phyloP scores from a whole-genome alignment of 176 grass and related monocot genomes.

The sorghum (Sorghum bicolor) region DNA sequence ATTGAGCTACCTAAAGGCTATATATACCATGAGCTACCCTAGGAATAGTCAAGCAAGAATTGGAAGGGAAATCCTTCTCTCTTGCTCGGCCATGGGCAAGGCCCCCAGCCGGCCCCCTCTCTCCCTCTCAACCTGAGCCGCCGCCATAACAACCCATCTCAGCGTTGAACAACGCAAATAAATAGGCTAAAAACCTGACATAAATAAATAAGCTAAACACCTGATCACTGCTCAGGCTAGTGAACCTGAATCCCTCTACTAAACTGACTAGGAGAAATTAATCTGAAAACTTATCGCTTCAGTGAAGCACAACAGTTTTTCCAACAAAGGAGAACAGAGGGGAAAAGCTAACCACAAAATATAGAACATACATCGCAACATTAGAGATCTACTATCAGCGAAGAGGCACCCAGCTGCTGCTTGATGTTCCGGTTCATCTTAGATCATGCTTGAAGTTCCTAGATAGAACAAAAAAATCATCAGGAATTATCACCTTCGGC shows the following conservation, averaged over 20 bases:
- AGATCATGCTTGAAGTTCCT: constrained; percentile 21
- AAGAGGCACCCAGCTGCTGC: not conserved
- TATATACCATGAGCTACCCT: too few relatives aligned
- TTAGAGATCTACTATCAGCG: not conserved
- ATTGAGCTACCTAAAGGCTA: too few relatives aligned
- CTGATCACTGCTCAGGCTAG: not conserved
- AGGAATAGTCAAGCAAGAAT: not conserved
- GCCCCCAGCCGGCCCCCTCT: too few relatives aligned
- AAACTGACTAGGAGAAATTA: not conserved
- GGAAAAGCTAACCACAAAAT: not conserved
- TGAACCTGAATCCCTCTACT: not conserved
- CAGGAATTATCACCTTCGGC: not conserved
- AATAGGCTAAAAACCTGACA: not conserved
- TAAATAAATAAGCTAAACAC: not conserved
- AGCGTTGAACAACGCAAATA: not conserved
- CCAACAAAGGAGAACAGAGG: not conserved
- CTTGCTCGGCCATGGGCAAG: too few relatives aligned
- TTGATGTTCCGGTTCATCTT: not conserved
- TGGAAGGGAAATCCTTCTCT: not conserved
- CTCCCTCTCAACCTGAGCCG: not conserved
- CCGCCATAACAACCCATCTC: not conserved
- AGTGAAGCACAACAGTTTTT: not conserved
- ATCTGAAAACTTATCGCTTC: not conserved
- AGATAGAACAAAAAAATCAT: not conserved
- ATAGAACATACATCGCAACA: not conserved